A percentile compares a stretch with the other conserved stretches of the same genome.
Conservation (phyloP, 169 alveolate genomes). For the Babesia ovata region DNA sequence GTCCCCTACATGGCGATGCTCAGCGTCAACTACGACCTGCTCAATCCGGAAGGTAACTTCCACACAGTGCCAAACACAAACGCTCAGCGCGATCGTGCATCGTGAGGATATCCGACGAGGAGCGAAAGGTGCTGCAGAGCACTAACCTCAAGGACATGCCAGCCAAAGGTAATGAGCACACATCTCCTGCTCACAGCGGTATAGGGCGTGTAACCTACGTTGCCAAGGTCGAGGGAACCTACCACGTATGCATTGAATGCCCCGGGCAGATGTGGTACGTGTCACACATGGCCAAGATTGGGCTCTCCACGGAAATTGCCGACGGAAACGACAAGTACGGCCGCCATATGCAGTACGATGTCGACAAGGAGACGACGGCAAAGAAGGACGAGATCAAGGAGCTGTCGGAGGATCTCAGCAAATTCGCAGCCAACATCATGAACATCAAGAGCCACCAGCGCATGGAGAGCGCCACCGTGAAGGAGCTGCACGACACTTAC, state of each 20-base stretch:
- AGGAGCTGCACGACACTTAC: conserved; percentile 57
- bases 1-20: conserved; percentile 59
- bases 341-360: conserved; percentile 64
- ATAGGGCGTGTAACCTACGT: conserved; percentile 71
- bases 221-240: conserved; percentile 52
- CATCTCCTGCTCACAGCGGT: not conserved
- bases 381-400: conserved; percentile 50
- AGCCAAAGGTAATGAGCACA: not conserved
- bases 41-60: conserved; percentile 49
- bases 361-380: conserved; percentile 48
- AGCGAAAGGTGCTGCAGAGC: conserved; percentile 29
- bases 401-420: conserved; percentile 26
- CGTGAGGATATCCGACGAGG: conserved; percentile 26
- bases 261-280: conserved; percentile 74
- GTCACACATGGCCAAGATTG: conserved; percentile 64
- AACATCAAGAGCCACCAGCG: conserved; percentile 69
- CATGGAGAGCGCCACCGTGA: conserved; percentile 37
- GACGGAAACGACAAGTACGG: conserved; percentile 67
- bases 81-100: conserved; percentile 45
- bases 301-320: conserved; percentile 73
- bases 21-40: conserved; percentile 48
- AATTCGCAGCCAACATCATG: conserved; percentile 56
- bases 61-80: not conserved
- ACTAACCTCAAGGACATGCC: conserved; percentile 40
- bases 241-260: conserved; percentile 73